Base-by-base conservation (phyloP, 2,329 filamentous ascomycete genomes). In the Phaeosphaeria sp. region DNA sequence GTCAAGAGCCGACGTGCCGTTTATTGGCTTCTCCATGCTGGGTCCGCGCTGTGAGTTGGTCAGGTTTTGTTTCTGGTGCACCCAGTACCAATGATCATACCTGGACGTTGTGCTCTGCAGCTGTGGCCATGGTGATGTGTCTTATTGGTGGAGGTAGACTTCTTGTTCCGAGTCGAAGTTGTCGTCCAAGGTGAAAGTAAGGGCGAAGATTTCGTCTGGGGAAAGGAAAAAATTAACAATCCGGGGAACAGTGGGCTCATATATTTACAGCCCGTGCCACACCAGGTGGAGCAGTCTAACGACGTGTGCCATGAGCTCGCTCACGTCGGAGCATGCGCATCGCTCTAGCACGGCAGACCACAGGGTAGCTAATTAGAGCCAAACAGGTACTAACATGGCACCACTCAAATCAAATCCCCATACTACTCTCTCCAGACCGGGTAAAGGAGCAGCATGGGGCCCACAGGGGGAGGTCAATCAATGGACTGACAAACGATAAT, bases 101-200 rank as follows among this genome's bases (percentile, higher is more conserved):
- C 56, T 70, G 44, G 43, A 59, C 53, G 46, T 73, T 77, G 48
- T 78, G 73, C 52, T 79, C 74, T 48, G 74, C 71, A 56, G 76
- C 75, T 65, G 78, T 79, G 46, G 79, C 75, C 79, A 81, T 82
- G 68, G 54, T 75, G 61, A 49, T 18, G 46, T 43, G 25, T 5
- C 47, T 1, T 39, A n/a, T n/a, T n/a, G n/a, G n/a, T n/a, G n/a
- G n/a, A n/a, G n/a, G n/a, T n/a, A n/a, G n/a, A n/a, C n/a, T 44
- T 11, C 6, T n/a, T 22, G 13, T 7, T 18, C 18, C 10, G 36
- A 43, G 39, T 17, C 21, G 18, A n/a, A 30, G 17, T 30, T 27
- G 22, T 18, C 17, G 36, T 52, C 49, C 30, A 22, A 4, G 7
- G 17, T 43, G 21, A 17, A 23, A 22, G 6, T 6, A 22, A 49